A percentile compares a stretch with the other conserved stretches of the same genome.
These are phyloP conservation scores for Boletus eberwhitei DNA, from an alignment of 768 basidiomycete species.

Conservation along the genomic window DNA sequence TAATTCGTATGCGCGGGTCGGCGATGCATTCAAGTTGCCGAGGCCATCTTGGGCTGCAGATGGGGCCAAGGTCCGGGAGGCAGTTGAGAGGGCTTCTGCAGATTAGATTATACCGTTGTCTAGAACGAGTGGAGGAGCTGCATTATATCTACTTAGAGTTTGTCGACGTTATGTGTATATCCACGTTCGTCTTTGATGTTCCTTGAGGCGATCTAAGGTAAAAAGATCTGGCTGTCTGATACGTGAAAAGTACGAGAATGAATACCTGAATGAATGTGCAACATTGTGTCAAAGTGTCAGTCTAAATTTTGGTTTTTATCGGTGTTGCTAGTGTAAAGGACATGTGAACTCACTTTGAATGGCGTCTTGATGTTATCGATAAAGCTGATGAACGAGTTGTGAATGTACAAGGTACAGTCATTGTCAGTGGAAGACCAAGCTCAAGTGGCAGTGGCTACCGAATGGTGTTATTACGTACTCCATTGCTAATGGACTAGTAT, in stretches of 20 bases:
- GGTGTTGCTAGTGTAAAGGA: too few relatives aligned
- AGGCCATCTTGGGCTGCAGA: conserved; percentile 15
- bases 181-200: neutral
- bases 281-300: too few relatives aligned
- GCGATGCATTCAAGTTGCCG: conserved; percentile 19
- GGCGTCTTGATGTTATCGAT: too few relatives aligned
- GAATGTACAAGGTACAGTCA: too few relatives aligned
- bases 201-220: neutral
- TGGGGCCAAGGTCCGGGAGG: conserved; percentile 3
- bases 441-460: too few relatives aligned
- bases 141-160: neutral
- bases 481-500: neutral
- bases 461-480: neutral
- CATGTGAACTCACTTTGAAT: neutral
- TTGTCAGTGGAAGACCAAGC: too few relatives aligned
- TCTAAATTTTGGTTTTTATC: too few relatives aligned
- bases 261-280: too few relatives aligned
- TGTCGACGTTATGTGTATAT: neutral
- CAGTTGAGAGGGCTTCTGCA: neutral
- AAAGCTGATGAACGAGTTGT: too few relatives aligned
- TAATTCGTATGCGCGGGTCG: conserved; percentile 32
- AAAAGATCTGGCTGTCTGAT: too few relatives aligned
- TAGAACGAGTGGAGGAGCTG: neutral
- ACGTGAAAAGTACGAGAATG: too few relatives aligned
- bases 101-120: neutral